Percentiles rank a stretch among this genome's conserved stretches.
These are phyloP conservation scores for Agaricus sinodeliciosus DNA, from an alignment of 768 basidiomycete species.

Conservation along the genomic window DNA sequence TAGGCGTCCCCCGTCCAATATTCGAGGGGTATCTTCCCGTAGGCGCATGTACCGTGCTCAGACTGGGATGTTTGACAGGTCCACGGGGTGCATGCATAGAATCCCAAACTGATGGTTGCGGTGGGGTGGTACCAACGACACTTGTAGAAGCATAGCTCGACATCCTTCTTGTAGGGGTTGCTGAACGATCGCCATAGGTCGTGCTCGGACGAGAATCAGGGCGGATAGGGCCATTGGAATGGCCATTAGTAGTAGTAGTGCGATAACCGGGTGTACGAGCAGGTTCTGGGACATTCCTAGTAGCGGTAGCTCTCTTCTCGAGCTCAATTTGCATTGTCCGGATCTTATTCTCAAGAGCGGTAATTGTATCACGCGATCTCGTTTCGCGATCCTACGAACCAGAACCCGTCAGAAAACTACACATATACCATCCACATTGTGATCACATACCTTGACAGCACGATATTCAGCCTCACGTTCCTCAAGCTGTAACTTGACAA, in stretches of 20 bases:
- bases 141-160: constrained; percentile 21
- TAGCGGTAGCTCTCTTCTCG: constrained; percentile 38
- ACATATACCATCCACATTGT: neutral
- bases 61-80: constrained; percentile 20
- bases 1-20: constrained; percentile 30
- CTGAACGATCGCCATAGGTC: constrained; percentile 43
- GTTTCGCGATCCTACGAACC: constrained; percentile 57
- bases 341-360: constrained; percentile 53
- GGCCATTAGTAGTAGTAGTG: constrained; percentile 32
- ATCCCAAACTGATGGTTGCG: constrained; percentile 59
- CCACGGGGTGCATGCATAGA: constrained; percentile 50
- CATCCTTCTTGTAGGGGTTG: constrained; percentile 37
- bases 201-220: constrained; percentile 77
- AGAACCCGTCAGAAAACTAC: neutral
- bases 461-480: constrained; percentile 70
- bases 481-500: constrained; percentile 66
- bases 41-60: constrained; percentile 24
- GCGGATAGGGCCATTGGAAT: constrained; percentile 42
- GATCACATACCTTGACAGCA: constrained; percentile 46
- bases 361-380: constrained; percentile 62
- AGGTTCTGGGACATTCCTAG: constrained; percentile 21
- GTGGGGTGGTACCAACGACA: constrained; percentile 31
- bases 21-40: constrained; percentile 27
- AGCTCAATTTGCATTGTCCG: constrained; percentile 53
- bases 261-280: constrained; percentile 28